Conservation (phyloP, 345 rosid genomes). For the Acer saccharum region DNA sequence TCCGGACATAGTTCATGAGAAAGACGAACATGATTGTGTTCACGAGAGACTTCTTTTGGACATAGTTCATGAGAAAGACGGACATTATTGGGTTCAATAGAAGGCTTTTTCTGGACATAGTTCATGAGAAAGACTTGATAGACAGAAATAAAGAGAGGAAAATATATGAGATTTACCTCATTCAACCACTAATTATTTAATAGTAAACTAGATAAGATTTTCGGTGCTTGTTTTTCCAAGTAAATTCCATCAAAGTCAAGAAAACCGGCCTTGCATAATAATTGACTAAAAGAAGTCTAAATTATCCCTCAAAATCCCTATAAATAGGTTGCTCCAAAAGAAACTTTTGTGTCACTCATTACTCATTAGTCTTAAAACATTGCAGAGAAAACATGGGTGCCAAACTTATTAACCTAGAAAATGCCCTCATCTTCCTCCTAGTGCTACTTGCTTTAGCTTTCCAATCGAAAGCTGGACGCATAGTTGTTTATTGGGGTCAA, state of each 20-base stretch:
- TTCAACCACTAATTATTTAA: too few species aligned
- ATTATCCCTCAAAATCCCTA: neutral
- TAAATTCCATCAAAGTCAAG: neutral
- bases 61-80: too few species aligned
- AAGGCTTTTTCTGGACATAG: too few species aligned
- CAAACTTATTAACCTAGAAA: neutral
- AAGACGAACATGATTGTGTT: too few species aligned
- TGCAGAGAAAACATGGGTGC: neutral
- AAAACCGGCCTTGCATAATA: neutral
- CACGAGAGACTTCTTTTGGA: too few species aligned
- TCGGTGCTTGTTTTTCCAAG: neutral
- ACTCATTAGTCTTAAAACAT: neutral
- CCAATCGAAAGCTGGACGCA: slow-evolving; percentile 3
- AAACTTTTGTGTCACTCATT: neutral
- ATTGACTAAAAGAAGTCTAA: neutral
- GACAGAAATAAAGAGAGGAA: too few species aligned
- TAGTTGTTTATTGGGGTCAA: slow-evolving; percentile 26
- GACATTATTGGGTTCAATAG: too few species aligned
- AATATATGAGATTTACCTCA: too few species aligned
- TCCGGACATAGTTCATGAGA: too few species aligned
- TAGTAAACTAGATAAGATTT: too few species aligned
- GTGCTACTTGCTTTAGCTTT: neutral
- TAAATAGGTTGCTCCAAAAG: neutral
- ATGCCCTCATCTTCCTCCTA: neutral
- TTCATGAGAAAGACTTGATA: too few species aligned